Percentiles rank a stretch among this genome's conserved stretches.
phyloP scores from a whole-genome alignment of 2,329 filamentous ascomycete genomes.

The Cercospora sesami region DNA sequence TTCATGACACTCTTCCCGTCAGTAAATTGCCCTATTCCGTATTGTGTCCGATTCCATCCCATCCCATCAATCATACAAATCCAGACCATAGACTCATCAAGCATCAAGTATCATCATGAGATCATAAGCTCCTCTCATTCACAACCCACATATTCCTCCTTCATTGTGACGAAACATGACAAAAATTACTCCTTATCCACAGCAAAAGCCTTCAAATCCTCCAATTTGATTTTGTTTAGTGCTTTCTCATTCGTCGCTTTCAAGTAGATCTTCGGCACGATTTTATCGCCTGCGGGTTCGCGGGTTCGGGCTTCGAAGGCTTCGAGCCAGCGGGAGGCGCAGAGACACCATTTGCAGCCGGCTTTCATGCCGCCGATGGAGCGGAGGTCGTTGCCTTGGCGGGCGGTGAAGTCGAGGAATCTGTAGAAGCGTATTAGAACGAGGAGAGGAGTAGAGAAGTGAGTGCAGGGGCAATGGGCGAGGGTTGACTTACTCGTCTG shows the following conservation, averaged over 20 bases:
- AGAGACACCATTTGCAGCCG: conserved; percentile 64
- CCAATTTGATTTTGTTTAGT: conserved; percentile 49
- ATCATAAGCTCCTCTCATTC: background rate
- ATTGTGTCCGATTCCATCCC: background rate
- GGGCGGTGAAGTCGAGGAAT: conserved; percentile 62
- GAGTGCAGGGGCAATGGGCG: too few relatives aligned
- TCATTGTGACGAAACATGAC: too few relatives aligned
- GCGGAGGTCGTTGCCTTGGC: conserved; percentile 60
- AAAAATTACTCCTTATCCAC: conserved; percentile 37
- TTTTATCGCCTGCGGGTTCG: conserved; percentile 44
- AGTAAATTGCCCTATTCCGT: background rate
- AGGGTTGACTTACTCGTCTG: conserved; percentile 42
- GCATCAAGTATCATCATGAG: background rate
- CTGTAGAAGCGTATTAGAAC: background rate
- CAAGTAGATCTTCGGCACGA: conserved; percentile 53
- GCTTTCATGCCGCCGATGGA: conserved; percentile 53
- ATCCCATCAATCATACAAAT: background rate
- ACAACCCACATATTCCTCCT: background rate
- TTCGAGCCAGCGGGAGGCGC: conserved; percentile 59
- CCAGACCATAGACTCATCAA: background rate
- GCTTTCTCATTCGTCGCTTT: conserved; percentile 57
- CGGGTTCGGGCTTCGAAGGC: conserved; percentile 56
- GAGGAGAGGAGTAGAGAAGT: too few relatives aligned
- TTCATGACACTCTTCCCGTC: background rate
- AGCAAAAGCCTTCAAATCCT: conserved; percentile 54